A percentile compares a stretch with the other conserved stretches of the same genome.
phyloP scores from a whole-genome alignment of 768 basidiomycete genomes.

The Ephemerocybe angulata region DNA sequence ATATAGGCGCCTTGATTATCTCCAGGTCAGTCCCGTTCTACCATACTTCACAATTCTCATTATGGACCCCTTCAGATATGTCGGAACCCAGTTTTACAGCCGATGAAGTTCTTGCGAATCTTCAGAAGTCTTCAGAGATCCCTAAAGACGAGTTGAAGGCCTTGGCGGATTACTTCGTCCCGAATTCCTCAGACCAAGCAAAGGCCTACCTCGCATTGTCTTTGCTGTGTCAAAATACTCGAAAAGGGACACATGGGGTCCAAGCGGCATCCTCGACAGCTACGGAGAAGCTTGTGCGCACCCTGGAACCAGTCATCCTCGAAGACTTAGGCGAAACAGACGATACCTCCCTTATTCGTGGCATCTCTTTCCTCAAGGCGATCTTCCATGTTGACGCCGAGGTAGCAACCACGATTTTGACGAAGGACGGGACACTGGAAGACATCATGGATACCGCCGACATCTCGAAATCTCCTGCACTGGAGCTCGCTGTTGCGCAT shows the following conservation, averaged over 20 bases:
- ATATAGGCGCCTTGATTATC: conserved; percentile 1
- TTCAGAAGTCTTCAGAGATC: not conserved
- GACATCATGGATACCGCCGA: conserved; percentile 70
- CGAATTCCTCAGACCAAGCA: conserved; percentile 39
- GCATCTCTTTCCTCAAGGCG: conserved; percentile 67
- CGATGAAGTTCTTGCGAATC: not conserved
- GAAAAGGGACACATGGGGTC: conserved; percentile 37
- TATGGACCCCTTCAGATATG: not conserved
- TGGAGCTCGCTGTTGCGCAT: conserved; percentile 64
- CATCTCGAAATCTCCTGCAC: conserved; percentile 43
- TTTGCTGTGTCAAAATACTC: conserved; percentile 59
- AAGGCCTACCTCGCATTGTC: conserved; percentile 72
- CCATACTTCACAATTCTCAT: not conserved
- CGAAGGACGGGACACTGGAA: conserved; percentile 58
- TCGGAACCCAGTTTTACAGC: not conserved
- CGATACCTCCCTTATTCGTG: conserved; percentile 49
- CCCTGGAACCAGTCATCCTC: conserved; percentile 50
- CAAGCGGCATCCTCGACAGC: conserved; percentile 30
- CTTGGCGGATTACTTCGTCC: not conserved
- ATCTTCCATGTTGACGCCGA: conserved; percentile 81
- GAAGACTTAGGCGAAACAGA: conserved; percentile 52
- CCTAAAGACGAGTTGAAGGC: conserved; percentile 36
- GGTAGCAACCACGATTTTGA: conserved; percentile 62
- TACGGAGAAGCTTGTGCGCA: conserved; percentile 45
- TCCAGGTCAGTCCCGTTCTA: not conserved